Base-by-base conservation (phyloP, 192 early-diverging fungal genomes). In the Linnemannia zychae region DNA sequence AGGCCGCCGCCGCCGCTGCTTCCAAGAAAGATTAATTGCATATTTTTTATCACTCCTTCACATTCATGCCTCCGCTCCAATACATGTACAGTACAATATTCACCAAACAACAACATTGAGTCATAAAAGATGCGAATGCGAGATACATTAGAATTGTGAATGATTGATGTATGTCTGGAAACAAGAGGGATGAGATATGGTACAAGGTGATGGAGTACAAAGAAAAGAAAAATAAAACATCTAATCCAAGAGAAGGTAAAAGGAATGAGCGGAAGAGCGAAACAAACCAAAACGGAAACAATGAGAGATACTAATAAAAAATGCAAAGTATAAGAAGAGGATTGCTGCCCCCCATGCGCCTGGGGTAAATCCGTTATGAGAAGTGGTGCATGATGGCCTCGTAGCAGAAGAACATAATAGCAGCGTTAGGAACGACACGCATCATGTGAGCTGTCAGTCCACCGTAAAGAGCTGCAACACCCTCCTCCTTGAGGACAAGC, bases 371-470 rank as follows among this genome's bases (percentile, higher is more conserved):
- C 17, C 71, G 75, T 70, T 74, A 82, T 75, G 76, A 84, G n/a
- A 76, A 77, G 46, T 84, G 87, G 48, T 94, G 86, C 40, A 95
- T 77, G 46, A 96, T 93, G 22, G 92, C 84, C 74, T 97, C 96
- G 71, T 96, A 97, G 16, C 93, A 92, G 69, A 96, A 90, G 79
- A 99, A 99, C 94, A 99, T 93, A 72, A 98, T 98, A 11, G 96
- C 95, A 0, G 98, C 97, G 86, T 99, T 99, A 0, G 98, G 98
- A 12, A 99, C 97, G 0, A 97, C 97, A 66, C 98, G 93, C 91
- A 98, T 88, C 69, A 99, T 88, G 88, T 99, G 97, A 3, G 97
- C 96, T 18, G 96, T 94, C 92, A 99, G 92, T n/a, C 98, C 98
- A 65, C 97, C 96, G 77, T 99, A 99, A 28, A 99, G 86, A 3